A percentile compares a stretch with the other conserved stretches of the same genome.
Evolutionary conservation across 306 rosid genomes (phyloP).

Genomic region (Acacia acuminata): DNA sequence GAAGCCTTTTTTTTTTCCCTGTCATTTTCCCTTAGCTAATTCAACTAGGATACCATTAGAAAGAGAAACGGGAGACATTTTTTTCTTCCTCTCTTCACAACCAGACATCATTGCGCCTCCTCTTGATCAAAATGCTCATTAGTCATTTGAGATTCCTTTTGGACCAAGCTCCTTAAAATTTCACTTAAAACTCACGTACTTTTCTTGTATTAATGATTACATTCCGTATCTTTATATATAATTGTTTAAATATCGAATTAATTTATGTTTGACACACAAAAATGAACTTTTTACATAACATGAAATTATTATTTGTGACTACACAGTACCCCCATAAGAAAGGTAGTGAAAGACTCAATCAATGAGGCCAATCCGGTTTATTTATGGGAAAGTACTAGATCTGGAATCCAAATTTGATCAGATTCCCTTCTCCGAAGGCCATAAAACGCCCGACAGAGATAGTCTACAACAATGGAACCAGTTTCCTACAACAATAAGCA

Average conservation of each 20-base stretch:
- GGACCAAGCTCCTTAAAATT: background rate
- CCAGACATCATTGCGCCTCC: background rate
- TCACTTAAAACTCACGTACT: background rate
- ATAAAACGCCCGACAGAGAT: conserved; percentile 33
- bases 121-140: background rate
- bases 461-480: conserved; percentile 30
- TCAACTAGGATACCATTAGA: background rate
- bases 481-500: conserved; percentile 34
- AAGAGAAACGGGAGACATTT: background rate
- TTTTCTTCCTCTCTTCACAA: background rate
- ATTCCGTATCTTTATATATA: too few species aligned
- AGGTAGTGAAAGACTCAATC: background rate
- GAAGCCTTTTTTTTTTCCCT: too few species aligned
- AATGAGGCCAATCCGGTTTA: background rate
- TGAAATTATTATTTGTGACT: background rate
- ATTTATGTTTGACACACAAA: background rate
- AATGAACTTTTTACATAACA: background rate
- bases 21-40: too few species aligned
- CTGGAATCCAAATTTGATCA: background rate
- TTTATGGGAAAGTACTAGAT: background rate
- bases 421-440: background rate
- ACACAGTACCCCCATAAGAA: background rate
- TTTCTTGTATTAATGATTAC: too few species aligned
- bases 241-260: too few species aligned
- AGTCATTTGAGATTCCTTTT: background rate